phyloP scores from a whole-genome alignment of 2,329 filamentous ascomycete species.

The Drechslerella stenobrocha region DNA sequence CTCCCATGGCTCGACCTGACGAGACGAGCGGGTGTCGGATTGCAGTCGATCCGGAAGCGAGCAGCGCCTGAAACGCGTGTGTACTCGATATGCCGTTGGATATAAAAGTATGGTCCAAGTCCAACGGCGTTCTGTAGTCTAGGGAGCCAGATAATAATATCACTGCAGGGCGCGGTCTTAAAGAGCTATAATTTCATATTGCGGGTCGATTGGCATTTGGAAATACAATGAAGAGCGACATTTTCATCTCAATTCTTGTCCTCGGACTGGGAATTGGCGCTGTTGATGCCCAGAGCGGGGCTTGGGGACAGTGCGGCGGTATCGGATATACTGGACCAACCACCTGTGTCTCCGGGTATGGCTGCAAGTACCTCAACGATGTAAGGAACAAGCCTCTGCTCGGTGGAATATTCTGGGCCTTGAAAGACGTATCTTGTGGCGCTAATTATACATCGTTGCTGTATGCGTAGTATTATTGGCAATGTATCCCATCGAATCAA shows the following conservation, averaged over 20 bases:
- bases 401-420: conserved; percentile 39
- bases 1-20: conserved; percentile 4
- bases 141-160: no score
- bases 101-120: no score
- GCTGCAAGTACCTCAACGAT: conserved; percentile 56
- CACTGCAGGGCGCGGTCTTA: no score
- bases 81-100: no score
- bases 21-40: no score
- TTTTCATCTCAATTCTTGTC: conserved; percentile 21
- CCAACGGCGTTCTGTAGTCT: no score
- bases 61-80: no score
- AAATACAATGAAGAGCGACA: conserved; percentile 34
- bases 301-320: conserved; percentile 59
- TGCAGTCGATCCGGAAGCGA: no score
- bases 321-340: conserved; percentile 55
- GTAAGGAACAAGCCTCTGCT: conserved; percentile 54
- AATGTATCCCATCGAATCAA: conserved; percentile 36
- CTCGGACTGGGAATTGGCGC: conserved; percentile 32
- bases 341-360: conserved; percentile 57
- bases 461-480: conserved; percentile 36
- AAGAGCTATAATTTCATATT: no score
- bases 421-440: no score
- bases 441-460: no score
- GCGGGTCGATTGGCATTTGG: no score
- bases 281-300: conserved; percentile 54